Evolutionary conservation across 176 grass and related monocot species (phyloP), one percentile per base, ranked within the genome.

Genomic region (Oryza punctata): DNA sequence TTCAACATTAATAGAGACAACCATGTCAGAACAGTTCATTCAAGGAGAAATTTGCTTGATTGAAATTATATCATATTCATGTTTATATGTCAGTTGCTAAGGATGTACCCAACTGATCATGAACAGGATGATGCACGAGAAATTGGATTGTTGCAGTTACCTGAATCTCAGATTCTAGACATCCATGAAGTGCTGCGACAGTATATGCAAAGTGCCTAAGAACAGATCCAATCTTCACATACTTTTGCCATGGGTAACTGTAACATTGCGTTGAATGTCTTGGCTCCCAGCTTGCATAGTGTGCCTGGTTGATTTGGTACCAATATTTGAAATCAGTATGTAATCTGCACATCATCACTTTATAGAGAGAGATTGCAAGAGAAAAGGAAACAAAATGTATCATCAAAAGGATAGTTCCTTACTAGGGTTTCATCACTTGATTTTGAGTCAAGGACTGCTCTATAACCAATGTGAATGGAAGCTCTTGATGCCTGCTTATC

Each of bases 221-320:
- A 50, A 89, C 89, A 29, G 91, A 82, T 63, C 96, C 96, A 18
- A 98, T 91, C 80, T 98, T 98, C 73, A 98, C 96, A 77, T 95
- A 98, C 65, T 93, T 94, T 82, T 93, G 91, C 91, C 93, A 91
- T 80, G 96, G 96, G 64, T 95, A 95, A 69, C 88, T 98, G 73
- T 98, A 91, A 41, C 96, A 95, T 59, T 90, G 91, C 88, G 79
- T 91, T 1, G 96, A 91, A 80, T 98, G 93, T 78, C 93, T 91
- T 50, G 96, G 96, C 73, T 98, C 96, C 96, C 96, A 98, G 85
- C 96, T 95, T 81, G 93, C 96, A 85, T 93, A 98, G 19, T 88
- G 77, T 87, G 93, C 96, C 96, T 98, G 89, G 11, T 2, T 33
- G 86, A 78, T 82, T 89, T 67, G 19, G 59, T 63, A 67, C 79